phyloP scores from a whole-genome alignment of 192 early-diverging fungal genomes.

The Rhizophlyctis rosea region DNA sequence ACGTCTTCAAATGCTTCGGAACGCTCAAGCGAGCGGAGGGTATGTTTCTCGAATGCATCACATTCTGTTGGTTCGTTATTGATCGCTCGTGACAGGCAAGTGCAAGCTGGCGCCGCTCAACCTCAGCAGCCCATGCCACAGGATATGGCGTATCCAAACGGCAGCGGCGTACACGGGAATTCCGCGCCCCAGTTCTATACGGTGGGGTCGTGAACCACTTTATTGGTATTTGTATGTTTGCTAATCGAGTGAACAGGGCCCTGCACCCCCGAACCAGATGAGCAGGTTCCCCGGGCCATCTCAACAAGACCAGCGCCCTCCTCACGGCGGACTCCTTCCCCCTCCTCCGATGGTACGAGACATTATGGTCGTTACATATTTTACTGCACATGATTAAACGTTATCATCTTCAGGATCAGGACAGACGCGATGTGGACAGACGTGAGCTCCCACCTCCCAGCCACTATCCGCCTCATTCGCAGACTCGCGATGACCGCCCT shows the following conservation, averaged over 20 bases:
- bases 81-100: constrained; percentile 8
- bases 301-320: background rate
- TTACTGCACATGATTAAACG: background rate
- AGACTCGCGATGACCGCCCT: background rate
- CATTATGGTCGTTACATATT: background rate
- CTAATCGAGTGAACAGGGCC: background rate
- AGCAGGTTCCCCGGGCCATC: background rate
- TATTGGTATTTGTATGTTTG: background rate
- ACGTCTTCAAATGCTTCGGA: constrained; percentile 49
- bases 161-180: constrained; percentile 11
- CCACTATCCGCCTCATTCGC: background rate
- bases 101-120: constrained; percentile 14
- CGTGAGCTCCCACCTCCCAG: background rate
- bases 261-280: background rate
- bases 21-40: constrained; percentile 32
- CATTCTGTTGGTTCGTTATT: too few species aligned
- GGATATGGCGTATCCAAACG: constrained; percentile 14
- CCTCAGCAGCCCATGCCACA: constrained; percentile 27
- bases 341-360: background rate
- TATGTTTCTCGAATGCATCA: background rate
- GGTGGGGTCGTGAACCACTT: background rate
- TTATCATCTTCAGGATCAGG: background rate
- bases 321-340: background rate
- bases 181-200: constrained; percentile 22
- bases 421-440: background rate